A percentile compares a stretch with the other conserved stretches of the same genome.
phyloP scores from a whole-genome alignment of 148 eudicot species.

The Chenopodium suecicum region DNA sequence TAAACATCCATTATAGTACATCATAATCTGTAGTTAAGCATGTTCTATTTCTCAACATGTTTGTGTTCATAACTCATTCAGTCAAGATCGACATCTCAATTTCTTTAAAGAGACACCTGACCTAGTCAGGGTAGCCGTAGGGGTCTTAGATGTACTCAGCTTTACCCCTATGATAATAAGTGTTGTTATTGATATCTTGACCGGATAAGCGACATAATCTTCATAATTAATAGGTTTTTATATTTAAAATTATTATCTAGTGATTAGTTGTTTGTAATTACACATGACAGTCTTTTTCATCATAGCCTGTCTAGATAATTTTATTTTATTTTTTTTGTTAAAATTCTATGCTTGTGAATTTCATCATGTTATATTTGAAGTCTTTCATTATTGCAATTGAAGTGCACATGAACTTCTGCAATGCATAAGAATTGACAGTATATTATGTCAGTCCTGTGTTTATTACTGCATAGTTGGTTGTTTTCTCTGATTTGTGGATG shows the following conservation, averaged over 20 bases:
- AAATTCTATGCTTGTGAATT: neutral
- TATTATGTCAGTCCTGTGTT: neutral
- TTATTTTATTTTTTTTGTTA: neutral
- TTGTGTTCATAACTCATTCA: too few species aligned
- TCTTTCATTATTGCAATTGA: neutral
- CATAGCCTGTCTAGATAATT: neutral
- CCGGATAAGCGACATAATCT: neutral
- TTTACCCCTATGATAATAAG: too few species aligned
- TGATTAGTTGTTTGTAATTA: neutral
- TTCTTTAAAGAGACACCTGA: too few species aligned
- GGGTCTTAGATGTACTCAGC: too few species aligned
- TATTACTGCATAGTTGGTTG: neutral
- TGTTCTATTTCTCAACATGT: neutral
- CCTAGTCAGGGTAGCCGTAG: too few species aligned
- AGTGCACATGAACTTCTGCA: neutral
- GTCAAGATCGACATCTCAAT: neutral
- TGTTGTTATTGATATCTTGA: too few species aligned
- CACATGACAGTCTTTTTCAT: neutral
- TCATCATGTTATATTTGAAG: neutral
- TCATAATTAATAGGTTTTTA: neutral
- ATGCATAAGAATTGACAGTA: neutral
- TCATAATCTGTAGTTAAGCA: neutral
- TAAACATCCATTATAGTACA: neutral
- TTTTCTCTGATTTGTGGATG: neutral
- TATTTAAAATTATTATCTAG: neutral